These are phyloP conservation scores for Carpinus viminea DNA, from an alignment of 306 rosid genomes.

Conservation along the genomic window DNA sequence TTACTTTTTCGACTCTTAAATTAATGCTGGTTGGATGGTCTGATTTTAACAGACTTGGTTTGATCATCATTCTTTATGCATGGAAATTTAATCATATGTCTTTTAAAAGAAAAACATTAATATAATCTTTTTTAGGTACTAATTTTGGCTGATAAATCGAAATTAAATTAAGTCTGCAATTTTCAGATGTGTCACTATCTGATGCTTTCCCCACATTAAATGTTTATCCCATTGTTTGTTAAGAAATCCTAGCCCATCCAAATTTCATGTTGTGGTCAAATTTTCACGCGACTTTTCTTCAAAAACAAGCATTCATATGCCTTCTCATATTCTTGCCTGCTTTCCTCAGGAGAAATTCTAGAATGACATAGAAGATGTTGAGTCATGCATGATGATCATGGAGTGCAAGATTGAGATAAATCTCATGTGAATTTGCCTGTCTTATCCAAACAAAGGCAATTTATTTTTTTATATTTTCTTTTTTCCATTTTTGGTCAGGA, in stretches of 20 bases:
- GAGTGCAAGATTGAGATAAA: conserved; percentile 17
- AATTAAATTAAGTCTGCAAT: background rate
- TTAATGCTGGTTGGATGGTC: conserved; percentile 6
- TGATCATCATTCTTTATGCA: conserved; percentile 23
- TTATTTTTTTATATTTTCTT: too few species aligned
- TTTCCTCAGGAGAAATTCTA: conserved; percentile 3
- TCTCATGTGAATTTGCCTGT: too few species aligned
- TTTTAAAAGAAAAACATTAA: too few species aligned
- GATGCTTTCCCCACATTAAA: background rate
- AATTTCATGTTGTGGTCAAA: too few species aligned
- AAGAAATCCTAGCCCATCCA: conserved; percentile 16
- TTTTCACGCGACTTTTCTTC: conserved; percentile 27
- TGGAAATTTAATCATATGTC: conserved; percentile 15
- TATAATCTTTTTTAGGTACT: too few species aligned
- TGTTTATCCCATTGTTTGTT: conserved; percentile 18
- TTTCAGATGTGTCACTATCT: background rate
- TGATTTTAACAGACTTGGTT: conserved; percentile 26
- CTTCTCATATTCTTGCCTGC: conserved; percentile 27
- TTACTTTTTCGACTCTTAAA: background rate
- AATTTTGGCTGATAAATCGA: too few species aligned
- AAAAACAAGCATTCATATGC: conserved; percentile 28
- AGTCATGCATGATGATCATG: conserved; percentile 23
- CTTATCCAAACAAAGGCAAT: too few species aligned
- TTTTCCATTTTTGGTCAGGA: too few species aligned
- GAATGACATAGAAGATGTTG: background rate